Conservation (phyloP, 2,329 filamentous ascomycete genomes). For the Teratosphaeria destructans region DNA sequence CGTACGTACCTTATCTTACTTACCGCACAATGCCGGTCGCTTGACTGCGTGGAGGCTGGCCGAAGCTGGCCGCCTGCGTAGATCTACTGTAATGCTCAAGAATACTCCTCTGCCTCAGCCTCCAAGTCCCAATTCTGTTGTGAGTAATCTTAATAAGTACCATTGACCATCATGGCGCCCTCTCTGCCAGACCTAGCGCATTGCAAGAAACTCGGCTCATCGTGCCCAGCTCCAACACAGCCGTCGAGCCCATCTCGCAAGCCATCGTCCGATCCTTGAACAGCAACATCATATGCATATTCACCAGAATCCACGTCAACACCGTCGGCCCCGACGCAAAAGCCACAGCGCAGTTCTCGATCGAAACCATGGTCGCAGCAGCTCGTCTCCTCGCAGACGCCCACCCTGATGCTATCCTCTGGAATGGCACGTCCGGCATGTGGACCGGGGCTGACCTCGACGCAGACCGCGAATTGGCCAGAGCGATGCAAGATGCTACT, state of each 20-base stretch:
- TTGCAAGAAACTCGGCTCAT: slow-evolving; percentile 28
- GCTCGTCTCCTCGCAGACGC: slow-evolving; percentile 24
- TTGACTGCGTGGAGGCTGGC: neutral
- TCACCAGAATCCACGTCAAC: slow-evolving; percentile 34
- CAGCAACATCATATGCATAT: slow-evolving; percentile 19
- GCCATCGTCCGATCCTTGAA: slow-evolving; percentile 25
- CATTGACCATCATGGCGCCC: neutral
- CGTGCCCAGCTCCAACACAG: slow-evolving; percentile 36
- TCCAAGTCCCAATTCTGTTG: too few relatives aligned
- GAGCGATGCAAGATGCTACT: slow-evolving; percentile 7
- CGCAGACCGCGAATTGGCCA: slow-evolving; percentile 7
- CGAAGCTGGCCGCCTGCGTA: neutral
- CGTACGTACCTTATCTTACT: neutral
- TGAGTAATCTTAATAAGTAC: neutral
- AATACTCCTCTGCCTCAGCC: neutral
- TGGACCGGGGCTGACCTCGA: slow-evolving; percentile 17
- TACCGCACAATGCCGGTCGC: neutral
- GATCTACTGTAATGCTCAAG: neutral
- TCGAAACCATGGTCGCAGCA: slow-evolving; percentile 18
- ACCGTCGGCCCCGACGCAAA: slow-evolving; percentile 27
- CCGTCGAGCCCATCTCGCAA: slow-evolving; percentile 33
- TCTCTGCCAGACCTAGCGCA: slow-evolving; percentile 8
- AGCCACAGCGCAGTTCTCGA: slow-evolving; percentile 25
- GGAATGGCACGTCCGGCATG: slow-evolving; percentile 23
- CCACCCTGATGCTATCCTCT: slow-evolving; percentile 21